Percentiles rank a stretch among this genome's conserved stretches.
phyloP scores from a whole-genome alignment of 306 rosid genomes.

The Carpinus viminea region DNA sequence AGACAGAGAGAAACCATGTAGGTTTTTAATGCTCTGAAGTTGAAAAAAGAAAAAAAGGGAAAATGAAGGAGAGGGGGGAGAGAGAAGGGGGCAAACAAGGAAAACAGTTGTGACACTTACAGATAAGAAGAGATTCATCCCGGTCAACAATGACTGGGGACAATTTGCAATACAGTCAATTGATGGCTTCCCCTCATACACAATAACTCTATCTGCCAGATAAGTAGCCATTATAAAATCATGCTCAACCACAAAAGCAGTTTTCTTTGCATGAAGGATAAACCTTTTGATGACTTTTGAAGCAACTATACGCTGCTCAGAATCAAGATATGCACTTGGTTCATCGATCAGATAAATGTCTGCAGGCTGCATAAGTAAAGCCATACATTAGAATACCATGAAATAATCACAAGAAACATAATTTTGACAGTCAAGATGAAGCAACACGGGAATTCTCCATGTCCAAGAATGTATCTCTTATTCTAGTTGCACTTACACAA shows the following conservation, averaged over 20 bases:
- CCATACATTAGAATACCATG: slow-evolving; percentile 19
- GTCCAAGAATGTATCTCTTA: neutral
- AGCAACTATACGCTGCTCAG: slow-evolving; percentile 96
- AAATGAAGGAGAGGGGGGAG: neutral
- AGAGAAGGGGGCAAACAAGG: neutral
- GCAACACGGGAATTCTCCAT: neutral
- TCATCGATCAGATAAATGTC: slow-evolving; percentile 94
- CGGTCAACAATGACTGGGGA: slow-evolving; percentile 93
- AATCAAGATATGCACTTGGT: slow-evolving; percentile 98
- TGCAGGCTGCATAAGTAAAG: slow-evolving; percentile 75
- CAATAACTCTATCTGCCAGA: slow-evolving; percentile 96
- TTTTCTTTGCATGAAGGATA: slow-evolving; percentile 96
- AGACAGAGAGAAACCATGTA: no score
- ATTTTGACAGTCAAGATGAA: neutral
- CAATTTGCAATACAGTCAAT: slow-evolving; percentile 80
- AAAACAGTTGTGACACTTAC: slow-evolving; percentile 48
- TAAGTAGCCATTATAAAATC: slow-evolving; percentile 99
- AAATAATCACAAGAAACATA: slow-evolving; percentile 6
- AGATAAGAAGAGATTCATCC: slow-evolving; percentile 98
- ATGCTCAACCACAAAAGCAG: slow-evolving; percentile 95
- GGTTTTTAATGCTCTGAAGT: no score
- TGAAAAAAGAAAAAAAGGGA: neutral
- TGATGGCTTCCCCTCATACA: slow-evolving; percentile 85
- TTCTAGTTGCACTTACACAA: neutral
- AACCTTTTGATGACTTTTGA: slow-evolving; percentile 97